phyloP scores from a whole-genome alignment of 2,329 filamentous ascomycete species.

The Neopestalotiopsis sp. region DNA sequence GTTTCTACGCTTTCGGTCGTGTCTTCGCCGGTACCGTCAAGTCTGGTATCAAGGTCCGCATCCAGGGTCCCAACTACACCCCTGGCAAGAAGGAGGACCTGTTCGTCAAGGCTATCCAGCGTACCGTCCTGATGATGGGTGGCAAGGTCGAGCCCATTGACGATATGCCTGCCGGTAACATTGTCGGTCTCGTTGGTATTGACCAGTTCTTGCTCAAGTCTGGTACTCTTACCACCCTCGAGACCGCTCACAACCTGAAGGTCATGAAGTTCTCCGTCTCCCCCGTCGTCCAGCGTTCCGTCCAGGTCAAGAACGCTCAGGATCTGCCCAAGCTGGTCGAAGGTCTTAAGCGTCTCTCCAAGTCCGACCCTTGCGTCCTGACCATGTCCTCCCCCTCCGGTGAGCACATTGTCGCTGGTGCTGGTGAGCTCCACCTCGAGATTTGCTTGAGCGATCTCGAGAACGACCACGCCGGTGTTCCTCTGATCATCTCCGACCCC shows the following conservation, averaged over 20 bases:
- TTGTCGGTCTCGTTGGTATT: constrained; percentile 98
- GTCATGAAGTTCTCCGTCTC: constrained; percentile 99
- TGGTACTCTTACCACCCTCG: constrained; percentile 96
- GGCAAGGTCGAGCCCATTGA: constrained; percentile 98
- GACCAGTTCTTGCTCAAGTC: constrained; percentile 99
- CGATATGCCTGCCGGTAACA: constrained; percentile 99
- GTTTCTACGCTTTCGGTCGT: constrained; percentile 99
- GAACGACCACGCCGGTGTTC: constrained; percentile 98
- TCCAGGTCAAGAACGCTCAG: constrained; percentile 99
- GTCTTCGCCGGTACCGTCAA: constrained; percentile 98
- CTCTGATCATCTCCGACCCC: constrained; percentile 96
- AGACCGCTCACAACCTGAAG: constrained; percentile 99
- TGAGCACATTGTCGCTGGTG: constrained; percentile 99
- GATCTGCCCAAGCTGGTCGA: constrained; percentile 99
- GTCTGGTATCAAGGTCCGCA: constrained; percentile 99
- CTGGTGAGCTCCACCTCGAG: constrained; percentile 98
- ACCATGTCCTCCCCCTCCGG: constrained; percentile 88
- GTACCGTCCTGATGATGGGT: constrained; percentile 99
- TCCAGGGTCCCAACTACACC: constrained; percentile 98
- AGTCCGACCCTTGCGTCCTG: constrained; percentile 98
- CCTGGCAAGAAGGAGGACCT: constrained; percentile 99
- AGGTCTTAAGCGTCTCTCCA: constrained; percentile 99
- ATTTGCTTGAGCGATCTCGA: constrained; percentile 99
- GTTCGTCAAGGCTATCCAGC: constrained; percentile 99
- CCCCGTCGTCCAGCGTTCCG: constrained; percentile 96